Evolutionary conservation across 2,329 filamentous ascomycete species (phyloP).

Genomic region (Trichoderma arundinaceum): DNA sequence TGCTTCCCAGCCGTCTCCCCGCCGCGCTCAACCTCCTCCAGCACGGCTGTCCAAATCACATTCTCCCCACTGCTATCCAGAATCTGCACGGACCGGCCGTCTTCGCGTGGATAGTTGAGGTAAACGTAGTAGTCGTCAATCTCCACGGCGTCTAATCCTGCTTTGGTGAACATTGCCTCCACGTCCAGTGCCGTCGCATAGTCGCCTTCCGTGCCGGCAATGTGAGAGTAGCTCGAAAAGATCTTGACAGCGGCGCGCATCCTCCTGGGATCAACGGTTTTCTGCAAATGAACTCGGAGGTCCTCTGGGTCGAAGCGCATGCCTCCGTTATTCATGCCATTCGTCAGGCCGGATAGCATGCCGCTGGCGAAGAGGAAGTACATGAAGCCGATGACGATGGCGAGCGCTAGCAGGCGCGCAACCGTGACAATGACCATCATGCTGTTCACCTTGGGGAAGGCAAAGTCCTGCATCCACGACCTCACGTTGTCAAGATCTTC

Average conservation of each 20-base stretch:
- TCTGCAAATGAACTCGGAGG: slow-evolving; percentile 76
- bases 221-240: slow-evolving; percentile 83
- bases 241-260: slow-evolving; percentile 77
- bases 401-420: slow-evolving; percentile 74
- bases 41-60: slow-evolving; percentile 74
- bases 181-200: slow-evolving; percentile 85
- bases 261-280: slow-evolving; percentile 69
- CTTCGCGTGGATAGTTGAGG: slow-evolving; percentile 83
- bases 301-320: slow-evolving; percentile 81
- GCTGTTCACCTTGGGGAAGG: slow-evolving; percentile 49
- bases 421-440: slow-evolving; percentile 64
- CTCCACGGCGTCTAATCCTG: slow-evolving; percentile 74
- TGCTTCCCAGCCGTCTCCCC: slow-evolving; percentile 67
- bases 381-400: slow-evolving; percentile 76
- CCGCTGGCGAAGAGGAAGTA: slow-evolving; percentile 88
- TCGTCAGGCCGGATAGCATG: slow-evolving; percentile 71
- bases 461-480: slow-evolving; percentile 38
- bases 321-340: slow-evolving; percentile 64
- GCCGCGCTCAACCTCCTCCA: slow-evolving; percentile 79
- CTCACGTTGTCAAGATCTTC: slow-evolving; percentile 39
- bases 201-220: slow-evolving; percentile 94
- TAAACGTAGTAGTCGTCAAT: slow-evolving; percentile 87
- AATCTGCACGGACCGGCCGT: slow-evolving; percentile 81
- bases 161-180: slow-evolving; percentile 73
- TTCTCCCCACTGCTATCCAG: slow-evolving; percentile 68